Percentiles rank a stretch among this genome's conserved stretches.
Evolutionary conservation across 345 rosid species (phyloP).

Genomic region (Carallia brachiata): DNA sequence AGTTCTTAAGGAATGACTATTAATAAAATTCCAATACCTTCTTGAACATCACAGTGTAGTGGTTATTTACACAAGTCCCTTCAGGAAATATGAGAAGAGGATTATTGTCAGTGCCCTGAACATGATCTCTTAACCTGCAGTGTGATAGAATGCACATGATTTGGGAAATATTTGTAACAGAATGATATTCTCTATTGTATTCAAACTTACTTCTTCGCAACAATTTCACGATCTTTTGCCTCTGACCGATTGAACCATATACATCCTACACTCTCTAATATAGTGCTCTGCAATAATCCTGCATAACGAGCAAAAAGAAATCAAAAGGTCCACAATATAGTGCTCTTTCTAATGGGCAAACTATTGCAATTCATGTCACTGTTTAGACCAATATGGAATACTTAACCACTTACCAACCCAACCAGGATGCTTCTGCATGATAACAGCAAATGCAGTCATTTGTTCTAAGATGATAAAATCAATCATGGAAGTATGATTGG

Average conservation of each 20-base stretch:
- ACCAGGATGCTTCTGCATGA: slow-evolving; percentile 99
- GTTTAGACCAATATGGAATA: background rate
- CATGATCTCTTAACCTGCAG: slow-evolving; percentile 90
- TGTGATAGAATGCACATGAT: slow-evolving; percentile 18
- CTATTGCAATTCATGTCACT: background rate
- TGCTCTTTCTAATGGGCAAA: background rate
- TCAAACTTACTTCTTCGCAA: slow-evolving; percentile 74
- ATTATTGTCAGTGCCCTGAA: slow-evolving; percentile 80
- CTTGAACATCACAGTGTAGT: slow-evolving; percentile 97
- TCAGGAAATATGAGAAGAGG: slow-evolving; percentile 99
- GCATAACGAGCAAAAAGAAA: slow-evolving; percentile 22
- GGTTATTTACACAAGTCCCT: slow-evolving; percentile 95
- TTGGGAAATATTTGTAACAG: background rate
- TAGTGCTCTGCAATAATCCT: slow-evolving; percentile 94
- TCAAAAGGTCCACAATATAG: background rate
- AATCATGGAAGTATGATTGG: slow-evolving; percentile 99
- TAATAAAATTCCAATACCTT: slow-evolving; percentile 75
- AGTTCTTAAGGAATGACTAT: background rate
- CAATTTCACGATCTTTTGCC: slow-evolving; percentile 95
- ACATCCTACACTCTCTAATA: slow-evolving; percentile 93
- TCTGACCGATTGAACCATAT: slow-evolving; percentile 98
- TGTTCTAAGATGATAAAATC: slow-evolving; percentile 94
- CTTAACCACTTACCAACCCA: slow-evolving; percentile 87
- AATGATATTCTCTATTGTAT: background rate
- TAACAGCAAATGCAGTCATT: slow-evolving; percentile 97